Evolutionary conservation across 2,329 filamentous ascomycete species (phyloP), one percentile per base, ranked within the genome.

Genomic region (Colletotrichum simmondsii): DNA sequence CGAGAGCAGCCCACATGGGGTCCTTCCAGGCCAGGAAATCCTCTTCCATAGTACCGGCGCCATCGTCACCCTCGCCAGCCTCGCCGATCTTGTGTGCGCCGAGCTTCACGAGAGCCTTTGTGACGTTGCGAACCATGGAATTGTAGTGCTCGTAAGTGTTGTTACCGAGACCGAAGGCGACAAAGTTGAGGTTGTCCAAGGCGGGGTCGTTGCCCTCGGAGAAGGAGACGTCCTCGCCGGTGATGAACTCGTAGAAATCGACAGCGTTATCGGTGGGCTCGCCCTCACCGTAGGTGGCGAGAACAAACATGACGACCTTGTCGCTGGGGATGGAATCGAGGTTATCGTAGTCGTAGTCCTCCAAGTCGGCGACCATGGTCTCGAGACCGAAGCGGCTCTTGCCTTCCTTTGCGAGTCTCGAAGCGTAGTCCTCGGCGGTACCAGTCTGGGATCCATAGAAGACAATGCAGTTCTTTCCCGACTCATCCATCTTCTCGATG

Each of bases 141-240:
- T 99, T 99, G 89, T 98, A 99, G 87, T 99, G 97, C 82, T 99
- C 97, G 82, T 99, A 99, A 32, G 97, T 98, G 87, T 98, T 99
- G 88, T 99, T 99, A 77, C 97, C 97, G 52, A 99, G 91, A 79
- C 97, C 97, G 79, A 99, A 99, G 70, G 95, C 90, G 79, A 99
- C 95, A 81, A 95, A 99, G 83, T 95, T 96, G 80, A 99, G 90
- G 79, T 94, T 95, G 64, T 86, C 88, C 67, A 99, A 90, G 62
- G 96, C 90, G 74, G 92, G 89, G 26, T 96, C 93, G 58, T 83
- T 85, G 78, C 92, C 90, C 79, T 95, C 91, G 77, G 93, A 94
- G 85, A 98, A 98, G 77, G 90, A 85, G 70, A 93, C 87, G 69
- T 97, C 94, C 22, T 98, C 95, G 76, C 90, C 90, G 62, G 90